Evolutionary conservation across 228 moss, liverwort and hornwort species (phyloP).

Genomic region (Sphagnum magellanicum): DNA sequence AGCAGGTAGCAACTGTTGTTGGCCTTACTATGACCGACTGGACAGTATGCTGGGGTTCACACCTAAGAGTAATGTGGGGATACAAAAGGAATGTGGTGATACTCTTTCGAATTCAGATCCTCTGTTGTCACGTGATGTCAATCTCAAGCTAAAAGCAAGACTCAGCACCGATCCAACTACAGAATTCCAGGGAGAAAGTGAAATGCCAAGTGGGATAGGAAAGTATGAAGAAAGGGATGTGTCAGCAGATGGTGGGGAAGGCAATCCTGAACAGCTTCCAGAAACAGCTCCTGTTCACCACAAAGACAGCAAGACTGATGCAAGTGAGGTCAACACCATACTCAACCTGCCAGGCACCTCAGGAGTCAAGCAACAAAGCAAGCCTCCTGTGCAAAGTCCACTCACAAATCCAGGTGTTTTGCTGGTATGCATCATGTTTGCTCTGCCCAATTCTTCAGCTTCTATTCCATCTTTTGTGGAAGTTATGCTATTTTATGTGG

Average conservation of each 20-base stretch:
- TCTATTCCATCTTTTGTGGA: too few relatives aligned
- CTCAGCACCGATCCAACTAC: conserved; percentile 26
- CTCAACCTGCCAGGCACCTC: conserved; percentile 36
- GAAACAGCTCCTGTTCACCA: conserved; percentile 13
- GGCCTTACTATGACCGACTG: conserved; percentile 51
- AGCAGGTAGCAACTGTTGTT: conserved; percentile 19
- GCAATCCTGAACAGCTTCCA: conserved; percentile 28
- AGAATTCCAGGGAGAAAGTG: conserved; percentile 58
- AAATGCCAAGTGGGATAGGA: conserved; percentile 33
- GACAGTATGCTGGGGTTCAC: conserved; percentile 57
- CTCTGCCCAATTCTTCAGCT: too few relatives aligned
- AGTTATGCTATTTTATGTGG: too few relatives aligned
- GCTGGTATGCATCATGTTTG: conserved; percentile 24
- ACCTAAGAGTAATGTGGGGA: conserved; percentile 30
- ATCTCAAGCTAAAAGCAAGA: conserved; percentile 26
- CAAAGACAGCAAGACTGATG: conserved; percentile 59
- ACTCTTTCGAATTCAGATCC: conserved; percentile 44
- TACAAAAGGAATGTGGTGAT: conserved; percentile 39
- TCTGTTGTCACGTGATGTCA: conserved; percentile 34
- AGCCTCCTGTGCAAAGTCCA: conserved; percentile 33
- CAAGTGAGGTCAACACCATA: conserved; percentile 58
- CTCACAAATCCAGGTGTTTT: conserved; percentile 37
- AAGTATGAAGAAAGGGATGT: conserved; percentile 30
- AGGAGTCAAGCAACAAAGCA: conserved; percentile 31
- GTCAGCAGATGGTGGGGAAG: conserved; percentile 28